These are phyloP conservation scores for Dryadomyces quercivorus DNA, from an alignment of 2,329 filamentous ascomycete species.

Conservation along the genomic window DNA sequence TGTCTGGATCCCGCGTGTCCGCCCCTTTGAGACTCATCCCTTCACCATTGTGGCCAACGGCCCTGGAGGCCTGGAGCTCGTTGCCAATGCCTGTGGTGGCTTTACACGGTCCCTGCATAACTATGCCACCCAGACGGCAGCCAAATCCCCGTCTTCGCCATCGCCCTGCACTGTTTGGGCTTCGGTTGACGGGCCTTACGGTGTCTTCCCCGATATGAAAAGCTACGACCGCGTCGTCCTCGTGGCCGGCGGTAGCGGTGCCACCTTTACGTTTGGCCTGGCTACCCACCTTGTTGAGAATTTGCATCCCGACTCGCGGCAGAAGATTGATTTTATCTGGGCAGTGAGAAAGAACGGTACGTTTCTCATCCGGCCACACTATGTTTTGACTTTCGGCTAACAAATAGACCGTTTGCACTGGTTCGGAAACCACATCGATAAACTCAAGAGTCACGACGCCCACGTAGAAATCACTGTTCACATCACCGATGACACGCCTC, in stretches of 20 bases:
- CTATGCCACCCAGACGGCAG: slow-evolving; percentile 20
- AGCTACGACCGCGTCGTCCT: slow-evolving; percentile 8
- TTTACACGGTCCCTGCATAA: slow-evolving; percentile 39
- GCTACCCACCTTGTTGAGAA: slow-evolving; percentile 5
- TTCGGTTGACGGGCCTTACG: slow-evolving; percentile 9
- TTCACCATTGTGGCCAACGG: slow-evolving; percentile 41
- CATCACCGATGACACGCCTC: not conserved
- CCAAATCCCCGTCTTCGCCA: not conserved
- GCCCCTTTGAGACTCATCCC: slow-evolving; percentile 42
- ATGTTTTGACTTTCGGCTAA: not conserved
- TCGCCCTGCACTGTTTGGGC: not conserved
- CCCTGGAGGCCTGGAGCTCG: slow-evolving; percentile 33
- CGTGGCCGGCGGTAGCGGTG: slow-evolving; percentile 10
- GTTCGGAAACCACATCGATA: not conserved
- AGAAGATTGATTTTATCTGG: slow-evolving; percentile 11
- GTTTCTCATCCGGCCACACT: not conserved
- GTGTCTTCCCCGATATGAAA: slow-evolving; percentile 2
- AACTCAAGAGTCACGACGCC: not conserved
- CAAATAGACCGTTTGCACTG: not conserved
- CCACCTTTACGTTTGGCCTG: slow-evolving; percentile 9
- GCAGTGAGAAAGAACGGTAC: slow-evolving; percentile 2
- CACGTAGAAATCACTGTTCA: not conserved
- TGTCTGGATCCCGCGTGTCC: slow-evolving; percentile 43
- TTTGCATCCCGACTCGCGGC: not conserved
- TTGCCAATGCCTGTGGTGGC: slow-evolving; percentile 38